A percentile compares a stretch with the other conserved stretches of the same genome.
These are phyloP conservation scores for Clonostachys rhizophaga DNA, from an alignment of 2,329 filamentous ascomycete species.

Conservation along the genomic window DNA sequence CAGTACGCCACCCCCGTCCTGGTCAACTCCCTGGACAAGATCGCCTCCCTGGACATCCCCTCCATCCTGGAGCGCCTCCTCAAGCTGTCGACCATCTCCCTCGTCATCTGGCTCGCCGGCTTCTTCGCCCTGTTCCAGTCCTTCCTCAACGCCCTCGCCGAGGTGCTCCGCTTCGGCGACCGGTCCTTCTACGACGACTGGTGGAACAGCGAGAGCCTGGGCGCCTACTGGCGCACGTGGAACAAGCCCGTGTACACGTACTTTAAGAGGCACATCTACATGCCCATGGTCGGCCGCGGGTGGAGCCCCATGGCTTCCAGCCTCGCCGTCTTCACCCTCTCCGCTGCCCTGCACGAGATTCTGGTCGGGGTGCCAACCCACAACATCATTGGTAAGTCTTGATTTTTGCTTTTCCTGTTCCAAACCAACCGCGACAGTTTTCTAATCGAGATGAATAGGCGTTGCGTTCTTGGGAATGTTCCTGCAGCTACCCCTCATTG, in stretches of 20 bases:
- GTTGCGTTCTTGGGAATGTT: slow-evolving; percentile 95
- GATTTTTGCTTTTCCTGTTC: not conserved
- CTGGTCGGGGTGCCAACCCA: slow-evolving; percentile 93
- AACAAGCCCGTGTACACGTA: slow-evolving; percentile 97
- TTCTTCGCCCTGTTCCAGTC: slow-evolving; percentile 98
- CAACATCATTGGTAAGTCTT: slow-evolving; percentile 71
- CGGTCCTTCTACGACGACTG: slow-evolving; percentile 94
- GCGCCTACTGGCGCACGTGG: slow-evolving; percentile 92
- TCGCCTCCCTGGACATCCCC: slow-evolving; percentile 72
- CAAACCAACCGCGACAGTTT: not conserved
- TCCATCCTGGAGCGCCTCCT: slow-evolving; percentile 86
- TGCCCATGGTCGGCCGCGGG: slow-evolving; percentile 79
- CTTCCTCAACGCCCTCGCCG: slow-evolving; percentile 83
- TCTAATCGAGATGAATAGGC: slow-evolving; percentile 38
- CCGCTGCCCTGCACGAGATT: slow-evolving; percentile 85
- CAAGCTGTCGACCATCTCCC: slow-evolving; percentile 91
- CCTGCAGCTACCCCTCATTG: slow-evolving; percentile 83
- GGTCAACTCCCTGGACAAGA: slow-evolving; percentile 83
- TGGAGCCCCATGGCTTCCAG: slow-evolving; percentile 70
- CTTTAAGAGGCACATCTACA: slow-evolving; percentile 92
- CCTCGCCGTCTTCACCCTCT: slow-evolving; percentile 80
- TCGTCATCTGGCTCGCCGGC: slow-evolving; percentile 94
- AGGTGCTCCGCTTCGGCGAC: slow-evolving; percentile 86
- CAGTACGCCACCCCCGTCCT: slow-evolving; percentile 92
- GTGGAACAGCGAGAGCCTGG: slow-evolving; percentile 91